A percentile compares a stretch with the other conserved stretches of the same genome.
Conservation (phyloP, 306 rosid genomes). For the Ochetophila trinervis region DNA sequence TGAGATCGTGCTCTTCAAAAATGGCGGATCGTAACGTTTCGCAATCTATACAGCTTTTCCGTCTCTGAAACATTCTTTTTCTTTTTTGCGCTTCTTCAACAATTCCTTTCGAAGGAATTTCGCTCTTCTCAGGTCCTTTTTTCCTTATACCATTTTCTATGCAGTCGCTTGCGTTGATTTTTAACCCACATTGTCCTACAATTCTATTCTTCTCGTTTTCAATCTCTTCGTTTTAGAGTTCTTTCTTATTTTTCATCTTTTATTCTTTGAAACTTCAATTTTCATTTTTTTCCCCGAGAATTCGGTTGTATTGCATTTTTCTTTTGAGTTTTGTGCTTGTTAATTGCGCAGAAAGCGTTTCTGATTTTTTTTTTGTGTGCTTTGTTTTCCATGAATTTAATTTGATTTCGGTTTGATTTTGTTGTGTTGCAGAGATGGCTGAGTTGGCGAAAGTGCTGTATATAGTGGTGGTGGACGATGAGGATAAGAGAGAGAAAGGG, state of each 20-base stretch:
- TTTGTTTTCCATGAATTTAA: neutral
- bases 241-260: neutral
- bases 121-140: conserved; percentile 17
- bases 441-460: conserved; percentile 50
- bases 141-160: neutral
- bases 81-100: neutral
- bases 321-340: too few species aligned
- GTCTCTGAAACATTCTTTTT: too few species aligned
- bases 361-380: neutral
- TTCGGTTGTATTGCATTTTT: neutral
- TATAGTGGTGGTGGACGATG: conserved; percentile 69
- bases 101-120: neutral
- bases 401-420: neutral
- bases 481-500: conserved; percentile 37
- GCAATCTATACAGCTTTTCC: neutral
- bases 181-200: conserved; percentile 20
- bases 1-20: conserved; percentile 17
- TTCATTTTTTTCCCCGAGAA: neutral
- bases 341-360: neutral
- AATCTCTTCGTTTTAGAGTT: neutral
- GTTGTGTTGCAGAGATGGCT: conserved; percentile 31
- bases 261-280: neutral
- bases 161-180: neutral
- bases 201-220: neutral
- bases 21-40: conserved; percentile 26